A percentile compares a stretch with the other conserved stretches of the same genome.
These are phyloP conservation scores for Fusarium humuli DNA, from an alignment of 2,329 filamentous ascomycete genomes.

Conservation along the genomic window DNA sequence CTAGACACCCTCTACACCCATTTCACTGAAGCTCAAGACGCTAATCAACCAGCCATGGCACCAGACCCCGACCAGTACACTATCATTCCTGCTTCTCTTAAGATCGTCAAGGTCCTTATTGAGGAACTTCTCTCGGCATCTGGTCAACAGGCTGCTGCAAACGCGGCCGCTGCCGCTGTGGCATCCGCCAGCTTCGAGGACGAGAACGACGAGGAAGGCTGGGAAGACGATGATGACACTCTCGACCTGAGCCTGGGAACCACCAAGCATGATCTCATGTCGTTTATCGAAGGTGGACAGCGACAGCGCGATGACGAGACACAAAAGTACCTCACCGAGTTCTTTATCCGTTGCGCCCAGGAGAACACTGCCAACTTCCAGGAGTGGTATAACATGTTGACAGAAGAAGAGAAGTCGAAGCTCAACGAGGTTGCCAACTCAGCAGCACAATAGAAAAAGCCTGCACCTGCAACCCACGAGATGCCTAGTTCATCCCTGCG, in stretches of 20 bases:
- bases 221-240: conserved; percentile 86
- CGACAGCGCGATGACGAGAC: conserved; percentile 90
- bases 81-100: conserved; percentile 85
- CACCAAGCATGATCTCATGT: conserved; percentile 83
- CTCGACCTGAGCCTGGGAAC: conserved; percentile 79
- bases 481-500: conserved; percentile 15
- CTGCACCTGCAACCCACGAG: background rate
- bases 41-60: conserved; percentile 44
- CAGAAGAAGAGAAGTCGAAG: conserved; percentile 67
- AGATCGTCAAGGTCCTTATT: conserved; percentile 95
- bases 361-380: conserved; percentile 68
- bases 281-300: conserved; percentile 70
- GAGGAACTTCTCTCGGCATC: conserved; percentile 89
- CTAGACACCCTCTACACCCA: conserved; percentile 37
- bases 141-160: conserved; percentile 70
- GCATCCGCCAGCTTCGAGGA: conserved; percentile 69
- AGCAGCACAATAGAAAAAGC: conserved; percentile 47
- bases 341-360: conserved; percentile 74
- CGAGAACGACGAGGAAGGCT: conserved; percentile 82
- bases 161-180: conserved; percentile 72
- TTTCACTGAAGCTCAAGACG: conserved; percentile 33
- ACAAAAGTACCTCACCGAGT: conserved; percentile 83
- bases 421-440: conserved; percentile 63
- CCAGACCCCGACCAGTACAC: conserved; percentile 90
- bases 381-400: conserved; percentile 67